Conservation (phyloP, 192 early-diverging fungal genomes). For the Dispira parvispora region DNA sequence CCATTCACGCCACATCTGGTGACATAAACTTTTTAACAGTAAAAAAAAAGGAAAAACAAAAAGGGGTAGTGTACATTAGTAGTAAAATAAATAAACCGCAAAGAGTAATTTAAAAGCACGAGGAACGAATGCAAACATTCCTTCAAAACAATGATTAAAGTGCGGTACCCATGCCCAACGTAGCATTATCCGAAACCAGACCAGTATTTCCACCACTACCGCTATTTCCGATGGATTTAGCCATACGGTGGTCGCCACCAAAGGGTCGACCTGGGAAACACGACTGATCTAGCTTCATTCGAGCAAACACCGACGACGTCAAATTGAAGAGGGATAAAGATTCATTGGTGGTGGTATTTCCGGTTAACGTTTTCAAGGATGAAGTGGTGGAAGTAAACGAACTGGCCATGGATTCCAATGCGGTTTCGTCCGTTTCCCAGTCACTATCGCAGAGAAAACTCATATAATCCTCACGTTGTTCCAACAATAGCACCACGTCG, state of each 20-base stretch:
- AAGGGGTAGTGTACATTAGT: not conserved
- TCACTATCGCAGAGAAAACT: slow-evolving; percentile 16
- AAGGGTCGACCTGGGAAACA: no score
- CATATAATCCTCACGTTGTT: slow-evolving; percentile 24
- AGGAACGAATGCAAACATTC: not conserved
- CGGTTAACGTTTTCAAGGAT: not conserved
- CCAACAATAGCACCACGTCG: slow-evolving; percentile 14
- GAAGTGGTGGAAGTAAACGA: slow-evolving; percentile 5
- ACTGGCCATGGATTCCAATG: not conserved
- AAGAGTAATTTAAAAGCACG: not conserved
- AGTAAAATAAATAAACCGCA: not conserved
- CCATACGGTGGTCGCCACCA: no score
- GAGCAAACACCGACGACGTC: not conserved
- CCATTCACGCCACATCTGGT: no score
- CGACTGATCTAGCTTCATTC: not conserved
- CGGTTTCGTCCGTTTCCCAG: not conserved
- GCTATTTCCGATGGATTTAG: no score
- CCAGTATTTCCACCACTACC: no score
- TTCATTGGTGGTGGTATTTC: not conserved
- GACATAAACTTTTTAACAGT: no score
- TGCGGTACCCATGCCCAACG: no score
- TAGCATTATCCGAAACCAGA: no score
- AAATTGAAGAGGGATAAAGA: not conserved
- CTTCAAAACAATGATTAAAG: no score
- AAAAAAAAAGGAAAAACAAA: not conserved